Percentiles rank a stretch among this genome's conserved stretches.
Evolutionary conservation across 2,329 filamentous ascomycete species (phyloP).

Genomic region (Fusarium oxysporum): DNA sequence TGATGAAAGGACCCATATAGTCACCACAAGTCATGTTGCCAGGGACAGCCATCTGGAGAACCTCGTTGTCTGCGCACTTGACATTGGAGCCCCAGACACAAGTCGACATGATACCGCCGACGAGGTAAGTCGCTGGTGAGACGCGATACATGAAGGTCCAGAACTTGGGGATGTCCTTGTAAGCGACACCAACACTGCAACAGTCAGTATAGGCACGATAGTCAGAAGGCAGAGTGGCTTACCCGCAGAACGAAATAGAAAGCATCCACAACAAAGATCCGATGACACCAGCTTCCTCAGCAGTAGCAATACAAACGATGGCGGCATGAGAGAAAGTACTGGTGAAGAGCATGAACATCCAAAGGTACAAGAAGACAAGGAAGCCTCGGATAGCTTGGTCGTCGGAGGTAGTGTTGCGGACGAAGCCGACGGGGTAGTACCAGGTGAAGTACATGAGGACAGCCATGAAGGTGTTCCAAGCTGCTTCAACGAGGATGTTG

Average conservation of each 20-base stretch:
- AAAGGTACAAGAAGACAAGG: conserved; percentile 41
- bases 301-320: conserved; percentile 37
- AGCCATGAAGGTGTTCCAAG: conserved; percentile 43
- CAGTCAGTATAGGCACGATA: conserved; percentile 28
- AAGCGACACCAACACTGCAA: conserved; percentile 68
- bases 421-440: conserved; percentile 47
- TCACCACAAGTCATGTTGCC: conserved; percentile 60
- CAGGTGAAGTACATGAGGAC: conserved; percentile 44
- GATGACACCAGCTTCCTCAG: conserved; percentile 43
- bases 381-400: conserved; percentile 41
- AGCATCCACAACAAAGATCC: conserved; percentile 55
- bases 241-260: conserved; percentile 45
- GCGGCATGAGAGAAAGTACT: conserved; percentile 44
- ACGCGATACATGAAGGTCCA: conserved; percentile 79
- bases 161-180: conserved; percentile 69
- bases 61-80: conserved; percentile 52
- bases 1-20: conserved; percentile 61
- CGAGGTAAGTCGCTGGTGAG: conserved; percentile 76
- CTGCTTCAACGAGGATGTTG: conserved; percentile 41
- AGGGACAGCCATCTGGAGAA: conserved; percentile 67
- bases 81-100: conserved; percentile 41
- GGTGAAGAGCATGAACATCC: conserved; percentile 44
- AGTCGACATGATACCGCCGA: conserved; percentile 66
- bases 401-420: conserved; percentile 40
- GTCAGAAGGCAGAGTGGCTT: conserved; percentile 45